Evolutionary conservation across 108 stramenopile species (phyloP).

Genomic region (Skeletonema marinoi): DNA sequence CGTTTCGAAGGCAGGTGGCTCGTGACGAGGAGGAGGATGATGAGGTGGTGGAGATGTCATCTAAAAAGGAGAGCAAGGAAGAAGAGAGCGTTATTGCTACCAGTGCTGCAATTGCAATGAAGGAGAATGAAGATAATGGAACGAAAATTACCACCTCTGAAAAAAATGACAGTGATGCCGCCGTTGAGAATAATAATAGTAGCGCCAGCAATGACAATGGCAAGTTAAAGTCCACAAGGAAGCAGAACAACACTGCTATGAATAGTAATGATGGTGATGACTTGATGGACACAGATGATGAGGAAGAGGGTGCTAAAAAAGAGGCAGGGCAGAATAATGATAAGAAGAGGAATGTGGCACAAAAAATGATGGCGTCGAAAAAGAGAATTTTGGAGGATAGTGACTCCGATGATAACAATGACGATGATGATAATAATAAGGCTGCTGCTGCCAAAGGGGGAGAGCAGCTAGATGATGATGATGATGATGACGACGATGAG

Average conservation of each 20-base stretch:
- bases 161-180: background rate
- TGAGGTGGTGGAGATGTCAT: background rate
- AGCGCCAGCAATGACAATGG: background rate
- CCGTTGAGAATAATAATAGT: background rate
- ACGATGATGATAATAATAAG: slow-evolving; percentile 19
- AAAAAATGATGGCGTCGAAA: slow-evolving; percentile 10
- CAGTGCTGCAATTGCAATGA: background rate
- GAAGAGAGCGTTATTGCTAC: background rate
- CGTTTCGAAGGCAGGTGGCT: slow-evolving; percentile 1
- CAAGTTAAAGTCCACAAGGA: too few relatives aligned
- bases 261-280: slow-evolving; percentile 8
- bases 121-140: slow-evolving; percentile 39
- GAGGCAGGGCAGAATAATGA: too few relatives aligned
- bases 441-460: slow-evolving; percentile 6
- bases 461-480: slow-evolving; percentile 1
- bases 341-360: background rate
- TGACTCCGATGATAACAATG: slow-evolving; percentile 12
- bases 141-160: background rate
- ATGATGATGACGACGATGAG: slow-evolving; percentile 37
- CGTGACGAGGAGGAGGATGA: slow-evolving; percentile 25
- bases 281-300: slow-evolving; percentile 37
- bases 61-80: background rate
- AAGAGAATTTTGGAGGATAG: slow-evolving; percentile 20
- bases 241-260: background rate
- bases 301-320: background rate